Conservation (phyloP, 169 alveolate genomes). For the Prorocentrum cordatum region DNA sequence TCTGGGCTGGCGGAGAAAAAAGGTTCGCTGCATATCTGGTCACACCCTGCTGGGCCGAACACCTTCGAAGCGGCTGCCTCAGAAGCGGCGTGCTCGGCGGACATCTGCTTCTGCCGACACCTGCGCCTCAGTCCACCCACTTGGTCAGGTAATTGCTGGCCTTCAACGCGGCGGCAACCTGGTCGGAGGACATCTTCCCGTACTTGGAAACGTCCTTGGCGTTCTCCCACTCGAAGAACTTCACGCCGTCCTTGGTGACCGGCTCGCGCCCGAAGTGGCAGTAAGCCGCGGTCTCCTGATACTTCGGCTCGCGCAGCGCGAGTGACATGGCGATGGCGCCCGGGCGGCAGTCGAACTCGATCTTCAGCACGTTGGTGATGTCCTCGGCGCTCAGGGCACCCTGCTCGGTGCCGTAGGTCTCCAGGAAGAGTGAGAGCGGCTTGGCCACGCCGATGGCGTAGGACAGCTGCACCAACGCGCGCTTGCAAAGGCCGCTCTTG, state of each 20-base stretch:
- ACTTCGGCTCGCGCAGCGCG: conserved; percentile 67
- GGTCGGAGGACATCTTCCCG: conserved; percentile 11
- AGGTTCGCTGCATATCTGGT: too few species aligned
- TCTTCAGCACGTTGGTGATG: too few species aligned
- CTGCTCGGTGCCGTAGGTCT: conserved; percentile 61
- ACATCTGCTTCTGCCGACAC: too few species aligned
- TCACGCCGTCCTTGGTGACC: conserved; percentile 58
- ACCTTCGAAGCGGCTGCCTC: too few species aligned
- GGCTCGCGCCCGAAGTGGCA: conserved; percentile 71
- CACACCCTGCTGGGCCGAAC: too few species aligned
- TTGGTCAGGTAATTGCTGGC: conserved; percentile 50
- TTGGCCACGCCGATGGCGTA: conserved; percentile 95
- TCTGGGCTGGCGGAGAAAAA: too few species aligned
- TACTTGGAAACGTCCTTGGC: conserved; percentile 65
- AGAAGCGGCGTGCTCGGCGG: too few species aligned
- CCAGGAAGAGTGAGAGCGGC: conserved; percentile 93
- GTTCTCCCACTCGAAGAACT: conserved; percentile 70
- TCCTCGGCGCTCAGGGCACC: too few species aligned
- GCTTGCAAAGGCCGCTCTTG: conserved; percentile 85
- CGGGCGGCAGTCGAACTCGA: conserved; percentile 68
- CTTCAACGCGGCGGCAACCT: conserved; percentile 33
- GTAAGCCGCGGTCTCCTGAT: conserved; percentile 69
- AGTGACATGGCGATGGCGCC: conserved; percentile 62
- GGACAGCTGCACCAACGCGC: conserved; percentile 92
- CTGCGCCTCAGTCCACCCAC: conserved; percentile 69